Conservation (phyloP, 2,329 filamentous ascomycete genomes). For the Microsporum ferrugineum region DNA sequence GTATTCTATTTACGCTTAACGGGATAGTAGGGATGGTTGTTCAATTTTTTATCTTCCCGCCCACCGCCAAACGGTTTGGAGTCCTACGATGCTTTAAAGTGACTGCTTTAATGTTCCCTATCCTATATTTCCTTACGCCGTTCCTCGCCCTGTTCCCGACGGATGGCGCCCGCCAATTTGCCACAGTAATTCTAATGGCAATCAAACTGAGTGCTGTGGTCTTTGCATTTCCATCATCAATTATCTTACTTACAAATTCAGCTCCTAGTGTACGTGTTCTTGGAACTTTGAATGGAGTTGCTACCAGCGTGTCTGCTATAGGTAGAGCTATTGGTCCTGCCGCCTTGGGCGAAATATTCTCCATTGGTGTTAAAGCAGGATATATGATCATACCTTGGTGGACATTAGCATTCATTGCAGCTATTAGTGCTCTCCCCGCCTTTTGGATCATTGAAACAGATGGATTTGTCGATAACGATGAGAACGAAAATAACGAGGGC, state of each 20-base stretch:
- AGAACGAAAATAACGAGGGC: constrained; percentile 23
- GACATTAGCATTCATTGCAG: constrained; percentile 54
- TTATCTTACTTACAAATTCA: constrained; percentile 83
- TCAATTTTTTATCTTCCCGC: constrained; percentile 78
- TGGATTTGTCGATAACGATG: constrained; percentile 42
- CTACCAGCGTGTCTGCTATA: constrained; percentile 68
- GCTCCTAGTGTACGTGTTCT: constrained; percentile 63
- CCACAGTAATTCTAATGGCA: constrained; percentile 56
- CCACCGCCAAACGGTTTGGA: constrained; percentile 59
- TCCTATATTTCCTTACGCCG: constrained; percentile 70
- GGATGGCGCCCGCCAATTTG: constrained; percentile 43
- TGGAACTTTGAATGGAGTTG: constrained; percentile 82
- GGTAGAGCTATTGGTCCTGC: constrained; percentile 72
- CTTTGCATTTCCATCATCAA: constrained; percentile 78
- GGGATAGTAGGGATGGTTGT: constrained; percentile 67
- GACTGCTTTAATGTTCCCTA: constrained; percentile 56
- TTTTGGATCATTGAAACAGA: constrained; percentile 65
- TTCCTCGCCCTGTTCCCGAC: constrained; percentile 57
- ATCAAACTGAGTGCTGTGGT: constrained; percentile 65
- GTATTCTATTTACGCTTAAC: constrained; percentile 73
- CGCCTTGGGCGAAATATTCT: constrained; percentile 59
- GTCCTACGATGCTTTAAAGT: constrained; percentile 60
- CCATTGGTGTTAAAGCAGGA: constrained; percentile 60
- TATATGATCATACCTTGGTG: constrained; percentile 76
- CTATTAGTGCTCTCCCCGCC: constrained; percentile 58